Evolutionary conservation across 2,329 filamentous ascomycete genomes (phyloP), one percentile per base, ranked within the genome.

Genomic region (Dothidotthia symphoricarpi): DNA sequence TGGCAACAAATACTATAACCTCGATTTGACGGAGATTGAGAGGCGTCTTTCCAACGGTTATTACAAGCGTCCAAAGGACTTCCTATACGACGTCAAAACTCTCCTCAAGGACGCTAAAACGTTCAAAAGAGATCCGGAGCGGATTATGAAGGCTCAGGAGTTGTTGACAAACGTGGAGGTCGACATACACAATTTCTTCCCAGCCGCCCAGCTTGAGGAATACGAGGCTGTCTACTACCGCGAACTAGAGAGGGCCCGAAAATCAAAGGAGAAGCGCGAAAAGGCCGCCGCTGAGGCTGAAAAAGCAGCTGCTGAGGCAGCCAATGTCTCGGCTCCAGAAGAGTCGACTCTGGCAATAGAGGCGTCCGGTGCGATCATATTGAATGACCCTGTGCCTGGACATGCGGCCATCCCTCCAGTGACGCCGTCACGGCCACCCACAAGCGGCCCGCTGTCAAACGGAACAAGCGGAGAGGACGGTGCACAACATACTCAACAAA

Each of bases 1-100:
- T 2, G 82, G 82, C 40, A 95, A 93, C 64, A 93, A 90, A 65
- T 97, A 84, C 66, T 97, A 96, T 73, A 98, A 98, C 53, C 74
- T 98, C 30, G 90, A 97, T 60, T 86, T 91, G 9, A 85, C 85
- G 3, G 91, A 86, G 1, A 96, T 98, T 36, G 93, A 98, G 70
- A 89, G 95, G 63, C 83, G 93, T n/a, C 74, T 98, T 24, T 94
- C 89, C 4, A 97, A 98, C 63, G 93, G 93, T 4, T 98, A 88
- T 68, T 98, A 98, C 68, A 88, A 89, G 53, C 82, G 90, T 9
- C 88, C 90, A 0, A 84, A 84, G 55, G 91, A 96, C 62, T 98
- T 96, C 61, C 69, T 95, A 34, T 82, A 83, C 27, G 93, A 98
- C 62, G 87, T 97, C 56, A 87, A 85, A 62, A 80, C 83, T 24